phyloP scores from a whole-genome alignment of 2,329 filamentous ascomycete genomes.

The Phaeosphaeria sp. region DNA sequence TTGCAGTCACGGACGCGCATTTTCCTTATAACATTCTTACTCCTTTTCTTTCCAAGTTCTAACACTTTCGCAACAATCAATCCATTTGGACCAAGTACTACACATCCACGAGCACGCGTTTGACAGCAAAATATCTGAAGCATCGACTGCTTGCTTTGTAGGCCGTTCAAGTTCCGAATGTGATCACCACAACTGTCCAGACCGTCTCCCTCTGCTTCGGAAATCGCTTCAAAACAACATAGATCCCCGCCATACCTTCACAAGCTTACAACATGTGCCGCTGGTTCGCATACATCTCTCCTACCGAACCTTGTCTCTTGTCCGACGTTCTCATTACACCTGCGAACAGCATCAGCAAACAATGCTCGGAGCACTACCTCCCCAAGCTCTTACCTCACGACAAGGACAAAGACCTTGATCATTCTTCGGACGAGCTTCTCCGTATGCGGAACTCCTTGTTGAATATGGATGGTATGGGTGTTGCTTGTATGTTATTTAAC shows the following conservation, averaged over 20 bases:
- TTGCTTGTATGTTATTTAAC: slow-evolving; percentile 52
- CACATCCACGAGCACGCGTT: not conserved
- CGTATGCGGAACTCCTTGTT: slow-evolving; percentile 59
- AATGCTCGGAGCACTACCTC: slow-evolving; percentile 59
- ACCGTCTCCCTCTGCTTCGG: not conserved
- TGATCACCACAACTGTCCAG: not conserved
- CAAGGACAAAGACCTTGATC: slow-evolving; percentile 48
- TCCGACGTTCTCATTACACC: slow-evolving; percentile 61
- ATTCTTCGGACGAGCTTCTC: slow-evolving; percentile 52
- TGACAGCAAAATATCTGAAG: not conserved
- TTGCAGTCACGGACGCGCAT: not conserved
- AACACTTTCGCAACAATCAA: not conserved
- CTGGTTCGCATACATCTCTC: slow-evolving; percentile 64
- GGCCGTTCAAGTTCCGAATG: not conserved
- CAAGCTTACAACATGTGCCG: slow-evolving; percentile 50
- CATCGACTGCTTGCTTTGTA: not conserved
- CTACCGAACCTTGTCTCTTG: slow-evolving; percentile 60
- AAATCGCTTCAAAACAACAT: not conserved
- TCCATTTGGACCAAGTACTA: not conserved
- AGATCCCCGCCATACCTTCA: not conserved
- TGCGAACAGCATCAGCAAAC: slow-evolving; percentile 44
- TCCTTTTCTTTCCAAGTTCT: not conserved
- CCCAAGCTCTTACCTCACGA: slow-evolving; percentile 58
- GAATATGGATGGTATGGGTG: slow-evolving; percentile 63
- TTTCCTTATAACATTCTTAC: not conserved